A percentile compares a stretch with the other conserved stretches of the same genome.
Conservation (phyloP, 352 stramenopile genomes). For the Plasmopara halstedii region DNA sequence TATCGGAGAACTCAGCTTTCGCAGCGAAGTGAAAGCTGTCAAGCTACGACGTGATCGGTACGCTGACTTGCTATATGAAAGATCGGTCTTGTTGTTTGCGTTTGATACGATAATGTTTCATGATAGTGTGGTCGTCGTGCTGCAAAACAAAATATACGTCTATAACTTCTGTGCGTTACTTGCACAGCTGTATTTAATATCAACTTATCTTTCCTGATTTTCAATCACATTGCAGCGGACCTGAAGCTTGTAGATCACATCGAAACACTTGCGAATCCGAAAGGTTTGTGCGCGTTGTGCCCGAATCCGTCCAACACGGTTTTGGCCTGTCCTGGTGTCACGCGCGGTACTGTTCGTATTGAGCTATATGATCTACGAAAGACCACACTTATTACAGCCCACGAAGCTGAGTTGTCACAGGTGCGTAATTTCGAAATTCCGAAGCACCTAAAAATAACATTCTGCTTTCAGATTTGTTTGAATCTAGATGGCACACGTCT, state of each 20-base stretch:
- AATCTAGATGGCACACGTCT: slow-evolving; percentile 93
- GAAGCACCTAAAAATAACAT: neutral
- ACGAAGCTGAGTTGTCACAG: slow-evolving; percentile 91
- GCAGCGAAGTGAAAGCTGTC: slow-evolving; percentile 93
- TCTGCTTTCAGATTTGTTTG: slow-evolving; percentile 67
- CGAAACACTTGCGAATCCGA: slow-evolving; percentile 97
- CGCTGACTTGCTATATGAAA: neutral
- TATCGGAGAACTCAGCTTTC: slow-evolving; percentile 97
- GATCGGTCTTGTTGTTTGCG: neutral
- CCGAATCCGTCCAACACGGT: slow-evolving; percentile 91
- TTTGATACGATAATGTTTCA: neutral
- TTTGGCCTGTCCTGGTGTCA: slow-evolving; percentile 92
- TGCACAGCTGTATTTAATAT: neutral
- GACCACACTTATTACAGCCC: slow-evolving; percentile 92
- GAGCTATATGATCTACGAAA: slow-evolving; percentile 96
- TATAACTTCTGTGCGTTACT: slow-evolving; percentile 92
- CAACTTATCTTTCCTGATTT: slow-evolving; percentile 1
- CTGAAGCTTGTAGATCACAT: slow-evolving; percentile 97
- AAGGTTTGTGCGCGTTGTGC: slow-evolving; percentile 92
- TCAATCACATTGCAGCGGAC: slow-evolving; percentile 57
- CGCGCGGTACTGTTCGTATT: slow-evolving; percentile 88
- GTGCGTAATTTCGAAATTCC: slow-evolving; percentile 15
- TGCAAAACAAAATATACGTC: slow-evolving; percentile 96
- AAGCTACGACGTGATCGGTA: slow-evolving; percentile 93
- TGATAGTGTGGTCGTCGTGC: slow-evolving; percentile 91